Evolutionary conservation across 2,329 filamentous ascomycete genomes (phyloP).

Genomic region (Nothopassalora personata): DNA sequence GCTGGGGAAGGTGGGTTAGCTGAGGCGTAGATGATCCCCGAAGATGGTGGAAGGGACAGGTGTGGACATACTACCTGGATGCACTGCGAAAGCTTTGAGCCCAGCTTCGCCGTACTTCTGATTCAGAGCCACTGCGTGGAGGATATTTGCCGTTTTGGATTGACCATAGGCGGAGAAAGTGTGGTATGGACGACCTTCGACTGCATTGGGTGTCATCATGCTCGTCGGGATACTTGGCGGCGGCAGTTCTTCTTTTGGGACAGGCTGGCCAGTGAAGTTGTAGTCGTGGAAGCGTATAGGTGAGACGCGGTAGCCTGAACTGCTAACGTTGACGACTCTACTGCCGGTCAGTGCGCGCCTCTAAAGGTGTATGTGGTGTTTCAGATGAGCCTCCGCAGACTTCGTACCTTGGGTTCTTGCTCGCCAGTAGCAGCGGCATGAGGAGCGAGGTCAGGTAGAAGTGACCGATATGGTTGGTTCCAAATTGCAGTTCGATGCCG

Average conservation of each 20-base stretch:
- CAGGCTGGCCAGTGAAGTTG: slow-evolving; percentile 27
- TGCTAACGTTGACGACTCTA: slow-evolving; percentile 29
- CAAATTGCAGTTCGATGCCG: slow-evolving; percentile 49
- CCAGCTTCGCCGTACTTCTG: slow-evolving; percentile 27
- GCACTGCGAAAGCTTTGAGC: slow-evolving; percentile 36
- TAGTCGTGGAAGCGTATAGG: slow-evolving; percentile 33
- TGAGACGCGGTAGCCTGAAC: slow-evolving; percentile 24
- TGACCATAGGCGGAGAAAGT: slow-evolving; percentile 41
- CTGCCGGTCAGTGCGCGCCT: too few relatives aligned
- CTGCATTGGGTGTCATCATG: slow-evolving; percentile 9
- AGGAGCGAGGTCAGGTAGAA: slow-evolving; percentile 41
- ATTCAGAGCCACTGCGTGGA: slow-evolving; percentile 39
- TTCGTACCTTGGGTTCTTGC: slow-evolving; percentile 1
- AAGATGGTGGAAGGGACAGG: background rate
- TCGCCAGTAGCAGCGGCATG: slow-evolving; percentile 11
- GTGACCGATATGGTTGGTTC: slow-evolving; percentile 50
- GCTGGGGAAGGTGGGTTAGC: slow-evolving; percentile 1
- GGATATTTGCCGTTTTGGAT: slow-evolving; percentile 44
- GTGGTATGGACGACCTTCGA: slow-evolving; percentile 29
- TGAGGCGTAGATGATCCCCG: background rate
- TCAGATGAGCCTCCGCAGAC: too few relatives aligned
- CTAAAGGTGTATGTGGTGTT: too few relatives aligned
- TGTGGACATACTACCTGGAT: slow-evolving; percentile 33
- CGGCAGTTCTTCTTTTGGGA: slow-evolving; percentile 19
- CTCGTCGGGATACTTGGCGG: slow-evolving; percentile 5